These are phyloP conservation scores for Gossypium sturtianum DNA, from an alignment of 345 rosid species.

Conservation along the genomic window DNA sequence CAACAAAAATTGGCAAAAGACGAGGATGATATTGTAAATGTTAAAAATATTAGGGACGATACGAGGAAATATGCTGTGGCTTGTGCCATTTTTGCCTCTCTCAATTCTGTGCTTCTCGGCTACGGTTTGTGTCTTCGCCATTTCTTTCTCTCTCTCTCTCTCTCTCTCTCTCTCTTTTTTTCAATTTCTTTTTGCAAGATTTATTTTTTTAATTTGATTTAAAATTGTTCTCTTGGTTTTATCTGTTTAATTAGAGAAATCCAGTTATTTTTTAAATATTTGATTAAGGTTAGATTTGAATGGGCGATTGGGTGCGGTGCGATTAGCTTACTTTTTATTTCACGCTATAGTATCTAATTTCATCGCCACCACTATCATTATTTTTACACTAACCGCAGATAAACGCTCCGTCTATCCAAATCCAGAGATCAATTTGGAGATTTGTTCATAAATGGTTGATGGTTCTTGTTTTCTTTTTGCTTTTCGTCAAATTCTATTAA, in stretches of 20 bases:
- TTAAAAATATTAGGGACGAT: neutral
- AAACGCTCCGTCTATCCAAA: no score
- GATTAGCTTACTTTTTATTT: no score
- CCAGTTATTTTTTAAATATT: neutral
- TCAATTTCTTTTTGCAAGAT: neutral
- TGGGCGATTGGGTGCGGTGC: no score
- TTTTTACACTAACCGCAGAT: no score
- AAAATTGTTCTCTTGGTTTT: neutral
- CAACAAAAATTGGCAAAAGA: neutral
- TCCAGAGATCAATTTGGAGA: neutral
- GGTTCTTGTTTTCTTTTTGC: no score
- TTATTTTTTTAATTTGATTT: neutral
- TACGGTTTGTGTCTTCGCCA: conserved; percentile 34
- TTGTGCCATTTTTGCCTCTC: conserved; percentile 60
- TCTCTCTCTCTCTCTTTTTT: neutral
- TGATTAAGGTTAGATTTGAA: no score
- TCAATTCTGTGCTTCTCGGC: conserved; percentile 66
- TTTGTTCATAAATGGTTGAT: neutral
- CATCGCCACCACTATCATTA: accelerated
- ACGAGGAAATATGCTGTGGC: conserved; percentile 33
- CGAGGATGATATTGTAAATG: neutral
- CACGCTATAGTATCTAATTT: accelerated
- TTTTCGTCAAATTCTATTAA: no score
- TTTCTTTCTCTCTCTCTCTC: neutral
- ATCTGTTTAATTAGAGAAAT: neutral